Conservation (phyloP, 768 basidiomycete genomes). For the Lactifluus piperatus region DNA sequence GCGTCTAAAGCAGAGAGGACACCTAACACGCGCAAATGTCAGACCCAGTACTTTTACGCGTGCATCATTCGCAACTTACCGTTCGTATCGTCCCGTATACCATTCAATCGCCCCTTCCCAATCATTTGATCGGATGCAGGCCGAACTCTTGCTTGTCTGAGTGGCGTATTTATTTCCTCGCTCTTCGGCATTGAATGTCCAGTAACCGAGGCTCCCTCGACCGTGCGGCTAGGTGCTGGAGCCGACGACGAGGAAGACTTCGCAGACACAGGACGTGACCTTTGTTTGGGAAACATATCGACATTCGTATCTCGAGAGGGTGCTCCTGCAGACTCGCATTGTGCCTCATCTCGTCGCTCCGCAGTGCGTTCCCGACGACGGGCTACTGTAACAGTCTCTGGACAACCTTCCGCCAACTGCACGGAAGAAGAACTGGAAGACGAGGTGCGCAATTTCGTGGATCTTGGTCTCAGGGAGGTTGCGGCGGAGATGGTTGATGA, state of each 20-base stretch:
- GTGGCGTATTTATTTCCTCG: slow-evolving; percentile 26
- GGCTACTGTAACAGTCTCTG: slow-evolving; percentile 40
- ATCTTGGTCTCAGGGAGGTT: slow-evolving; percentile 42
- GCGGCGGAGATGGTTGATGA: slow-evolving; percentile 33
- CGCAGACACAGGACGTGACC: slow-evolving; percentile 9
- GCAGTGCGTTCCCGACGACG: slow-evolving; percentile 25
- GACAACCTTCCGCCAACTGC: slow-evolving; percentile 41
- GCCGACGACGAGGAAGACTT: not conserved
- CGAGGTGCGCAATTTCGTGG: slow-evolving; percentile 34
- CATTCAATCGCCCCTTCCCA: slow-evolving; percentile 38
- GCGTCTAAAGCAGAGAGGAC: slow-evolving; percentile 66
- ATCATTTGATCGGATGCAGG: slow-evolving; percentile 60
- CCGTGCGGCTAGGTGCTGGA: slow-evolving; percentile 28
- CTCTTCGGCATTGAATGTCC: slow-evolving; percentile 33
- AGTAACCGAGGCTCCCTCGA: slow-evolving; percentile 48
- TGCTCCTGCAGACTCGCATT: slow-evolving; percentile 37
- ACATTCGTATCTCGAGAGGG: slow-evolving; percentile 45
- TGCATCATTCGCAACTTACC: slow-evolving; percentile 28
- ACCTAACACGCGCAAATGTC: slow-evolving; percentile 29
- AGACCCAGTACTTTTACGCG: not conserved
- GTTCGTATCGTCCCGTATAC: slow-evolving; percentile 44
- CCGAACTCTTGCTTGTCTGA: slow-evolving; percentile 38
- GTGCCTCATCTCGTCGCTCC: slow-evolving; percentile 34
- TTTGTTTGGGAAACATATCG: slow-evolving; percentile 46
- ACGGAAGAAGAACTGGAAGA: slow-evolving; percentile 34